Percentiles rank a stretch among this genome's conserved stretches.
Evolutionary conservation across 805 yeast genomes (phyloP).

Genomic region (Diddensiella transvaalensis): DNA sequence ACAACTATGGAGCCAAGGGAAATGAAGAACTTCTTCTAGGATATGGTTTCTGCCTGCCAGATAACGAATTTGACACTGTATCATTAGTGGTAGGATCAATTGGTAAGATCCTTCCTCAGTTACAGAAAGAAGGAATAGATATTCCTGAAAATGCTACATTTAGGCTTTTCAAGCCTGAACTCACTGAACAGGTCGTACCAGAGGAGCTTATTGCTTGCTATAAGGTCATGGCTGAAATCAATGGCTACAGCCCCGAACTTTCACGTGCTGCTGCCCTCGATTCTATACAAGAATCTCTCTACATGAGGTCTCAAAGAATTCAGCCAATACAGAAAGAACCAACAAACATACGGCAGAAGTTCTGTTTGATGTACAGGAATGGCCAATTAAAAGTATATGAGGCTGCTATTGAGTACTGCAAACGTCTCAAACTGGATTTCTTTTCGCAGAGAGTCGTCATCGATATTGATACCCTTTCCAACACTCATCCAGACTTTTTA

Average conservation of each 20-base stretch:
- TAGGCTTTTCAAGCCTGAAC: slow-evolving; percentile 4
- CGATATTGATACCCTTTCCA: slow-evolving; percentile 2
- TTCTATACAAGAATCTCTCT: slow-evolving; percentile 3
- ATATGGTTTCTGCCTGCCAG: slow-evolving; percentile 69
- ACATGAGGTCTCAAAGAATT: not conserved
- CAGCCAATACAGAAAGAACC: not conserved
- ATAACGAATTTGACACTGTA: slow-evolving; percentile 54
- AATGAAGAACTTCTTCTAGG: slow-evolving; percentile 78
- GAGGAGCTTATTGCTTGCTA: slow-evolving; percentile 5
- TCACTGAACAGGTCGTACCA: slow-evolving; percentile 6
- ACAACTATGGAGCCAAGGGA: slow-evolving; percentile 85
- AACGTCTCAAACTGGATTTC: slow-evolving; percentile 3
- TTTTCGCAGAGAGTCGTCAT: not conserved
- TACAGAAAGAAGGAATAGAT: slow-evolving; percentile 1
- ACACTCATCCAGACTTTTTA: slow-evolving; percentile 6
- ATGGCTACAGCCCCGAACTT: slow-evolving; percentile 1
- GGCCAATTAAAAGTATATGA: slow-evolving; percentile 7
- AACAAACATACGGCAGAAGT: slow-evolving; percentile 7
- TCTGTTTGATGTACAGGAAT: slow-evolving; percentile 10
- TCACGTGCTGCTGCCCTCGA: slow-evolving; percentile 1
- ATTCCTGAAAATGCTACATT: slow-evolving; percentile 1
- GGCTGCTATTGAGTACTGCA: slow-evolving; percentile 4
- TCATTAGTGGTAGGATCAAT: slow-evolving; percentile 46
- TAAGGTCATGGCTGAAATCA: not conserved
- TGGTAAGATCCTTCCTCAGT: not conserved